Percentiles rank a stretch among this genome's conserved stretches.
Evolutionary conservation across 2,329 filamentous ascomycete genomes (phyloP).

Genomic region (Hypoxylon sp.): DNA sequence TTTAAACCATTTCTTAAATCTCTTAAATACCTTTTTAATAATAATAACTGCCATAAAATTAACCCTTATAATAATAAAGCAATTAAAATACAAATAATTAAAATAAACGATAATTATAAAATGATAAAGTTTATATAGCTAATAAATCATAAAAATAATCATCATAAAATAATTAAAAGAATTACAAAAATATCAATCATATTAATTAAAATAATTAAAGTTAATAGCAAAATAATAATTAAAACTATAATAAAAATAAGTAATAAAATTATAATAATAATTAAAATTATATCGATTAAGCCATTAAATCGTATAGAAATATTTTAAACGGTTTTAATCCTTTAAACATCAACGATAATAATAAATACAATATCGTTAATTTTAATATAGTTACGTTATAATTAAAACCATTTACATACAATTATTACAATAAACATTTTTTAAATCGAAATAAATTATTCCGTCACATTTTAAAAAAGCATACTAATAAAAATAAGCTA

Average conservation of each 20-base stretch:
- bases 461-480: not conserved
- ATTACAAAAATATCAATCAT: not conserved
- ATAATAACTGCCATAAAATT: too few species aligned
- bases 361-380: not conserved
- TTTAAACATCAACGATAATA: not conserved
- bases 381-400: not conserved
- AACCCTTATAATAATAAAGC: not conserved
- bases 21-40: too few species aligned
- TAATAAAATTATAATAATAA: not conserved
- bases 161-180: too few species aligned
- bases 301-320: not conserved
- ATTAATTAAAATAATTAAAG: not conserved
- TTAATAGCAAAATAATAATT: not conserved
- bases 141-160: not conserved
- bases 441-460: not conserved
- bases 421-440: not conserved
- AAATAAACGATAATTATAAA: not conserved
- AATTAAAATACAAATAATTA: not conserved
- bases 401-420: not conserved
- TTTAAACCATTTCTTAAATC: too few species aligned
- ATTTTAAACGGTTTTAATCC: not conserved
- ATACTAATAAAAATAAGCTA: not conserved
- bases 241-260: not conserved
- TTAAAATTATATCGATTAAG: too few species aligned
- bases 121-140: not conserved